phyloP scores from a whole-genome alignment of 1,284 basidiomycete genomes.

The Boletus smithii region DNA sequence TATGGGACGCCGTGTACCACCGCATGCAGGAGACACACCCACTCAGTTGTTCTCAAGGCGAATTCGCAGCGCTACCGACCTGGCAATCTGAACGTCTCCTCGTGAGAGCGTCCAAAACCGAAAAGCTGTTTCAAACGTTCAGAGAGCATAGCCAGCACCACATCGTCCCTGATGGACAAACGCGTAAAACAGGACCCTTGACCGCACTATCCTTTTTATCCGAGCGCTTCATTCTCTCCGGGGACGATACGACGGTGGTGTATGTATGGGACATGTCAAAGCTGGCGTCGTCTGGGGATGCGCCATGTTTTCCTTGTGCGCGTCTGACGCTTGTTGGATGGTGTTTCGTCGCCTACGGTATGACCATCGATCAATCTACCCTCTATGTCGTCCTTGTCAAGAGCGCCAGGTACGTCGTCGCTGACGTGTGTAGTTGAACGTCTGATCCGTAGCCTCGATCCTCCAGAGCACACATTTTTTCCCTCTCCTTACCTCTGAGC shows the following conservation, averaged over 20 bases:
- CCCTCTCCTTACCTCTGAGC: conserved; percentile 1
- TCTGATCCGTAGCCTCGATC: background rate
- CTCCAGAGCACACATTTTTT: conserved; percentile 11
- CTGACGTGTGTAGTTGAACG: background rate
- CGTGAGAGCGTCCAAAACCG: conserved; percentile 7
- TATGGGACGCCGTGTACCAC: conserved; percentile 5
- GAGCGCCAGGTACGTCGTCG: conserved; percentile 3
- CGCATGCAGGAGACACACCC: conserved; percentile 7
- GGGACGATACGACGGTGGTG: conserved; percentile 5
- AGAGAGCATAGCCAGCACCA: background rate
- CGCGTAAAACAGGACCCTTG: background rate
- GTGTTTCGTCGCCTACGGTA: conserved; percentile 1
- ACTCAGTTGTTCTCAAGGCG: conserved; percentile 2
- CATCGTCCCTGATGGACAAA: background rate
- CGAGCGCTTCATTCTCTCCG: conserved; percentile 20
- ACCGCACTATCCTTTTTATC: conserved; percentile 12
- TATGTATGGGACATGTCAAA: conserved; percentile 13
- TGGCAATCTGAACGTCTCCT: conserved; percentile 9
- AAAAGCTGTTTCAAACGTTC: conserved; percentile 8
- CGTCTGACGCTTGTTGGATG: conserved; percentile 6
- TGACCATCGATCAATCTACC: conserved; percentile 8
- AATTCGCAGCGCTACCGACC: conserved; percentile 3
- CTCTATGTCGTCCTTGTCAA: conserved; percentile 9
- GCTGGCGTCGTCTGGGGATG: background rate
- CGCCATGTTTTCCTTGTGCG: conserved; percentile 3